Evolutionary conservation across 2,329 filamentous ascomycete species (phyloP).

Genomic region (Blastomyces gilchristii): DNA sequence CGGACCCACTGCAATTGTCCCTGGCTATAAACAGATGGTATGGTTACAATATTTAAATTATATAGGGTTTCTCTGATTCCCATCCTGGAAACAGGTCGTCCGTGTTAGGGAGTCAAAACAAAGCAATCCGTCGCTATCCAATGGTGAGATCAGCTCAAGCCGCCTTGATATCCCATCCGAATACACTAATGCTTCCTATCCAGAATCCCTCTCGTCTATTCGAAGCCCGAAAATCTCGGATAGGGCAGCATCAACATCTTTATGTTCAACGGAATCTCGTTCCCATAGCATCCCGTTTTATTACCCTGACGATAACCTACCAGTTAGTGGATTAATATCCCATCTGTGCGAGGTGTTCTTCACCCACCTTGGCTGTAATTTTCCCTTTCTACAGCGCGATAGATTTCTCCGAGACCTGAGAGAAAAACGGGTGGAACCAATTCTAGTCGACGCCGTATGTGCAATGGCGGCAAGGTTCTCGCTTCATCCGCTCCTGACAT

Average conservation of each 20-base stretch:
- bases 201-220: conserved; percentile 28
- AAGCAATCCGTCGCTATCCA: conserved; percentile 32
- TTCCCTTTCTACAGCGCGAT: conserved; percentile 65
- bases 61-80: conserved; percentile 16
- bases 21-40: conserved; percentile 89
- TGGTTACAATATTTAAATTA: conserved; percentile 1
- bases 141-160: conserved; percentile 21
- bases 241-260: conserved; percentile 15
- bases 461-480: conserved; percentile 74
- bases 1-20: conserved; percentile 80
- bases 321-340: conserved; percentile 64
- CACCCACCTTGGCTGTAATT: conserved; percentile 70
- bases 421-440: conserved; percentile 72
- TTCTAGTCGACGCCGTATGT: conserved; percentile 78
- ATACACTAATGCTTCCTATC: not conserved
- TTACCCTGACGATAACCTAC: conserved; percentile 58
- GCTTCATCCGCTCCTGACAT: conserved; percentile 43
- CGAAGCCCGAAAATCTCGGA: conserved; percentile 26
- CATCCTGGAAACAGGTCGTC: conserved; percentile 44
- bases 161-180: not conserved
- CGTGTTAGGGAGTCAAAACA: conserved; percentile 48
- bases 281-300: conserved; percentile 55
- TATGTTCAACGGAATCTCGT: conserved; percentile 18
- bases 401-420: conserved; percentile 65
- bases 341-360: conserved; percentile 75